phyloP scores from a whole-genome alignment of 257 asterid genomes.

The Primulina tabacum region DNA sequence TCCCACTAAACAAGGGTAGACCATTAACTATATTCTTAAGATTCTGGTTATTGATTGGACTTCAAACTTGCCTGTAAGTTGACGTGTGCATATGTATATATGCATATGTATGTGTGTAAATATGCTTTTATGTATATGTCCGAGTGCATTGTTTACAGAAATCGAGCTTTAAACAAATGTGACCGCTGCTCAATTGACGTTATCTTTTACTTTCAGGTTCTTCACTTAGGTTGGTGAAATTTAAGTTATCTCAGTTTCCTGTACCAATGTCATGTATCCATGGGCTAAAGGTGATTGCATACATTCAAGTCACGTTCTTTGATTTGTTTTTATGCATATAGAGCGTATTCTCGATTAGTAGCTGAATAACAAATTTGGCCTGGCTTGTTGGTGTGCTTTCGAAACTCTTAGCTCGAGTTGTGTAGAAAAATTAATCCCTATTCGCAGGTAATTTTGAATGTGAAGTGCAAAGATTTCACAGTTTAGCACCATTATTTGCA shows the following conservation, averaged over 20 bases:
- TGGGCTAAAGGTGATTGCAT: slow-evolving; percentile 30
- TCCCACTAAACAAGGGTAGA: slow-evolving; percentile 32
- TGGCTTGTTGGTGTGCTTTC: neutral
- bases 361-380: neutral
- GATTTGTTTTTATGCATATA: neutral
- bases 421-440: too few species aligned
- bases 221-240: slow-evolving; percentile 27
- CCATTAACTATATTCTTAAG: neutral
- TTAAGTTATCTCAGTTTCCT: slow-evolving; percentile 28
- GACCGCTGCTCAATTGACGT: slow-evolving; percentile 15
- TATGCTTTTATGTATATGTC: neutral
- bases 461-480: neutral
- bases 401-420: neutral
- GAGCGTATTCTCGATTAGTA: neutral
- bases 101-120: neutral
- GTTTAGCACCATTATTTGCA: neutral
- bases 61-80: too few species aligned
- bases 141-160: neutral
- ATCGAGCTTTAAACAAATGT: neutral
- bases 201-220: slow-evolving; percentile 32
- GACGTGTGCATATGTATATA: neutral
- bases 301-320: neutral
- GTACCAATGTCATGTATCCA: slow-evolving; percentile 27
- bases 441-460: neutral
- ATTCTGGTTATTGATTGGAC: neutral